A percentile compares a stretch with the other conserved stretches of the same genome.
These are phyloP conservation scores for Clonostachys rhizophaga DNA, from an alignment of 2,329 filamentous ascomycete species.

Conservation along the genomic window DNA sequence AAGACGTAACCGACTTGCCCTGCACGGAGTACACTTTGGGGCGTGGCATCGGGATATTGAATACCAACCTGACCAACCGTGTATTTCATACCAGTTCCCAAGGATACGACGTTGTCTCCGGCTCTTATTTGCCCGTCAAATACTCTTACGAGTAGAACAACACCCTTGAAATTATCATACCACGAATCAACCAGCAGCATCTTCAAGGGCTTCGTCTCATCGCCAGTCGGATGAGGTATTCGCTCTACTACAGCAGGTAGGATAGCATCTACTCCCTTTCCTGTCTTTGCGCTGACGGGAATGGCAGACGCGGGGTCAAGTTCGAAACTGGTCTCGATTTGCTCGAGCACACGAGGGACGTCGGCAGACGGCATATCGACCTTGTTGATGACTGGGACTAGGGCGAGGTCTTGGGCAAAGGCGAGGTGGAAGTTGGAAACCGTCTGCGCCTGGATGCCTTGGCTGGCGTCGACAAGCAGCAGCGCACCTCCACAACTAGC, in stretches of 20 bases:
- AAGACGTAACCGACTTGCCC: slow-evolving; percentile 95
- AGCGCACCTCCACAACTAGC: slow-evolving; percentile 92
- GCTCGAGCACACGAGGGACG: slow-evolving; percentile 76
- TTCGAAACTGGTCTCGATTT: slow-evolving; percentile 85
- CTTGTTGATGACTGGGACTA: slow-evolving; percentile 95
- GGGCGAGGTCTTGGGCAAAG: slow-evolving; percentile 80
- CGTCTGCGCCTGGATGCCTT: slow-evolving; percentile 95
- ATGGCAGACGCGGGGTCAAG: slow-evolving; percentile 69
- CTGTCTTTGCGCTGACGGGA: slow-evolving; percentile 87
- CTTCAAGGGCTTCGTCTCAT: slow-evolving; percentile 67
- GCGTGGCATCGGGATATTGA: slow-evolving; percentile 84
- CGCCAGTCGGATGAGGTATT: slow-evolving; percentile 76
- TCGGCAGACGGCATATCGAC: slow-evolving; percentile 90
- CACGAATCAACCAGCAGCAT: slow-evolving; percentile 94
- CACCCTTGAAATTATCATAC: slow-evolving; percentile 95
- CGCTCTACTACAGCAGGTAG: slow-evolving; percentile 81
- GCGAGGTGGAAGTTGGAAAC: slow-evolving; percentile 98
- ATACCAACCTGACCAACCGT: slow-evolving; percentile 95
- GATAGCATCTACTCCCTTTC: slow-evolving; percentile 77
- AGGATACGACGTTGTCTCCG: slow-evolving; percentile 81
- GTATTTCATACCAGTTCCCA: slow-evolving; percentile 86
- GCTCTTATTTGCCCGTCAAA: slow-evolving; percentile 83
- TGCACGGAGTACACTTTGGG: slow-evolving; percentile 75
- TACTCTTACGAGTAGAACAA: slow-evolving; percentile 83
- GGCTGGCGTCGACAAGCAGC: slow-evolving; percentile 89